Evolutionary conservation across 2,329 filamentous ascomycete genomes (phyloP), one percentile per base, ranked within the genome.

Genomic region (Sporothrix phasma): DNA sequence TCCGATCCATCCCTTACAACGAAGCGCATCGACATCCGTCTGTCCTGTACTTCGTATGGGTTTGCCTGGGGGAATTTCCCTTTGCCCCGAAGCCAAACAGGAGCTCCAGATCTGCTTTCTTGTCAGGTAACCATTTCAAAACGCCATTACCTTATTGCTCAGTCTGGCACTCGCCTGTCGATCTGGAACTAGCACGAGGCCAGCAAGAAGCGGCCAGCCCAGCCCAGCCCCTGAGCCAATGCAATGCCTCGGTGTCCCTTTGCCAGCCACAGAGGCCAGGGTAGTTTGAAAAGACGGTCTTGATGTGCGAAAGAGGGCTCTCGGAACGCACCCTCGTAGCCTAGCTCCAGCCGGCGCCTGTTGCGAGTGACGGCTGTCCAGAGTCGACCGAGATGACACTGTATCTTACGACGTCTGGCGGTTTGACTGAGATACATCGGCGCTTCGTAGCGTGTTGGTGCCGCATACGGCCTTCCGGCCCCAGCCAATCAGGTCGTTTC

Each of bases 61-160:
- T 51, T 61, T n/a, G 45, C 29, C 43, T 22, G 10, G 29, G 45
- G 45, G 4, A n/a, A 2, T 41, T 47, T 39, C 31, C 62, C 58
- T 59, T 63, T 62, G 29, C 49, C 58, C 64, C 49, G 47, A 39
- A n/a, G 34, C 54, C 62, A 62, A 62, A 62, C 24, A 46, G 61
- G 39, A 62, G 24, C 41, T 19, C 19, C 34, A 62, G 61, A 26
- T 56, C 46, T 41, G 24, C 19, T 43, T 67, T 65, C 49, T 41
- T 31, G 59, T 67, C 37, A 54, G 41, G 66, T 67, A 67, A 67
- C 51, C 34, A 64, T 67, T 66, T 47, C 64, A 64, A 64, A 67
- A 61, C 24, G 29, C 51, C 64, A 67, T 67, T 63, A 66, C 64
- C 64, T 58, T 49, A 66, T 63, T 61, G 59, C 31, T 59, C 29